A percentile compares a stretch with the other conserved stretches of the same genome.
Evolutionary conservation across 2,329 filamentous ascomycete species (phyloP).

Genomic region (Venturiaceae sp.): DNA sequence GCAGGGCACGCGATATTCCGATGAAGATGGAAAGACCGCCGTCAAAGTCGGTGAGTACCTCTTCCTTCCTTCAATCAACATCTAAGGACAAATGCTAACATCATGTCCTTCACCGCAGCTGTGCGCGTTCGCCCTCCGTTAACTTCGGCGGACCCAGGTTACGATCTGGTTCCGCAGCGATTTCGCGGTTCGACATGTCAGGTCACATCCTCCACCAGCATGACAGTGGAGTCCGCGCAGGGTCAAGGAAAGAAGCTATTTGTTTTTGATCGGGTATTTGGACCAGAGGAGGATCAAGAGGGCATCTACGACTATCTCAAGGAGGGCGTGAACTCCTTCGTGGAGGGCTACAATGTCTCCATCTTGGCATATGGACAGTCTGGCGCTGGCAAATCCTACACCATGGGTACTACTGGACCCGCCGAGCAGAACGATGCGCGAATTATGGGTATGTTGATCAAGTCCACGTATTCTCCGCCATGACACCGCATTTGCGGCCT

Average conservation of each 20-base stretch:
- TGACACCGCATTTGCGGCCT: not conserved
- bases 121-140: constrained; percentile 88
- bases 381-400: constrained; percentile 95
- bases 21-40: constrained; percentile 82
- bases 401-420: constrained; percentile 93
- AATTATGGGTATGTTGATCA: constrained; percentile 60
- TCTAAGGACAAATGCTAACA: constrained; percentile 9
- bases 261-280: constrained; percentile 92
- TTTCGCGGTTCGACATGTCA: constrained; percentile 92
- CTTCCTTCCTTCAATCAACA: constrained; percentile 10
- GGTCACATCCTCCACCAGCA: constrained; percentile 71
- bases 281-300: constrained; percentile 71
- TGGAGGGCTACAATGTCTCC: constrained; percentile 97
- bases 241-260: constrained; percentile 73
- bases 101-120: constrained; percentile 45
- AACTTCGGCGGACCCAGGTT: constrained; percentile 76
- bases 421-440: constrained; percentile 61
- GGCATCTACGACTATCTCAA: constrained; percentile 90
- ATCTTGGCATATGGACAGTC: constrained; percentile 95
- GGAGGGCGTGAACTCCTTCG: constrained; percentile 81
- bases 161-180: constrained; percentile 87
- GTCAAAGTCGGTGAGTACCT: constrained; percentile 84
- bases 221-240: constrained; percentile 83
- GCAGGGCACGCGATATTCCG: constrained; percentile 71
- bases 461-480: not conserved